Base-by-base conservation (phyloP, 1,284 basidiomycete genomes). In the Leccinum solheimii region DNA sequence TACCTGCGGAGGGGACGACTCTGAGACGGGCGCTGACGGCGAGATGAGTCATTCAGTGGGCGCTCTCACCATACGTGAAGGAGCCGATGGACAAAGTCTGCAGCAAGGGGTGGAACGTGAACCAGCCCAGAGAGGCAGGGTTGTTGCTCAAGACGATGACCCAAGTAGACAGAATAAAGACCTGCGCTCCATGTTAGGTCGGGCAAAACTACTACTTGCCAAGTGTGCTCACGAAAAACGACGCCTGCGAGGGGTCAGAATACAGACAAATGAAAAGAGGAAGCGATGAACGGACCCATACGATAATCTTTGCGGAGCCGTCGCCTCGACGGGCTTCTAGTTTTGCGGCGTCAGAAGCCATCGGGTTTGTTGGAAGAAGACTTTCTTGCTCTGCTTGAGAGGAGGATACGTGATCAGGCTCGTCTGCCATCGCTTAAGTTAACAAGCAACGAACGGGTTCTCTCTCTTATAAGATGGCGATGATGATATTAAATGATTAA, bases 91-190 rank as follows among this genome's bases (percentile, higher is more conserved):
- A 79, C 3, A 86, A 71, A 27, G 79, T 83, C 67, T 90, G 86
- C 3, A 90, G 70, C 2, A 82, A 72, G 0, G 88, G 88, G 67
- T 91, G 90, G 66, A 82, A 82, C 5, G 80, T 80, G 71, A 90
- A 91, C 83, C 85, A 86, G 16, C 83, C 82, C 3, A 82, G 73
- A 1, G 74, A 68, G 21, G 69, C 66, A 1, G 85, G 86, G 60
- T 83, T 67, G 58, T 81, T 85, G 60, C 71, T 73, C 51, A 88
- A 70, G 40, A 87, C 71, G 57, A 79, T 75, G n/a, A 72, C 62
- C 86, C 88, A 88, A n/a, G 85, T 82, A 49, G 78, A 59, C 14
- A 78, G 50, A 16, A 78, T 67, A 66, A 86, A 77, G 51, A 82
- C 68, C 86, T 87, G 62, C 7, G 40, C 3, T 9, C 7, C 8